Base-by-base conservation (phyloP, 2,329 filamentous ascomycete genomes). In the Cryphonectria radicalis region DNA sequence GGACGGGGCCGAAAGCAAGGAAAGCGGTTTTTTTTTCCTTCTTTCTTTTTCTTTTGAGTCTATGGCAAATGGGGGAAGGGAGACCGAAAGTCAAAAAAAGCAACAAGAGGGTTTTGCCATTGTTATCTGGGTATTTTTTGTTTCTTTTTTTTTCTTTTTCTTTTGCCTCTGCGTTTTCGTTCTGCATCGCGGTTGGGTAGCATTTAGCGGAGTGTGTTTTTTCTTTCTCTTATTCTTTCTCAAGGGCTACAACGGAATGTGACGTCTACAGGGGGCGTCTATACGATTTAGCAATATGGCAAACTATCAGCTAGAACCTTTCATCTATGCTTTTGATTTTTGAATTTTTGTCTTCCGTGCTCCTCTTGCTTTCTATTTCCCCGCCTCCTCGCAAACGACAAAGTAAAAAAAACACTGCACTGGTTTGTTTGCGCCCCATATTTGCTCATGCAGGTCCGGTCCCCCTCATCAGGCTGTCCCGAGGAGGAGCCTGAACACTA, bases 131-230 rank as follows among this genome's bases (percentile, higher is more conserved):
- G 40, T 37, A 13, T 40, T 40, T 28, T 40, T 43, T 13, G 19
- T 42, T 25, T n/a, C 37, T 19, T 22, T 63, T 40, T 42, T 25
- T 4, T 28, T 35, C 19, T 40, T 25, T 37, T 10, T 19, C 35
- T 37, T 62, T 35, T 19, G 7, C 42, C 42, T n/a, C n/a, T n/a
- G 10, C 8, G 8, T 37, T 63, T n/a, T 63, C n/a, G 6, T 37
- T 63, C 35, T 67, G 66, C 55, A 62, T 67, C 37, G 66, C 37
- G 55, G 22, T 62, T 67, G 25, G 66, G 40, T 62, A 62, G 55
- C 66, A 67, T 67, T 67, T 28, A 62, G 65, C 65, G 53, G 43
- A 46, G 57, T 50, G 37, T 60, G 25, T 62, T 46, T 53, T 22
- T 28, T 13, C n/a, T 50, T 25, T 63, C 19, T 28, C 5, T n/a